phyloP scores from a whole-genome alignment of 2,329 filamentous ascomycete genomes.

The Monilinia aucupariae region DNA sequence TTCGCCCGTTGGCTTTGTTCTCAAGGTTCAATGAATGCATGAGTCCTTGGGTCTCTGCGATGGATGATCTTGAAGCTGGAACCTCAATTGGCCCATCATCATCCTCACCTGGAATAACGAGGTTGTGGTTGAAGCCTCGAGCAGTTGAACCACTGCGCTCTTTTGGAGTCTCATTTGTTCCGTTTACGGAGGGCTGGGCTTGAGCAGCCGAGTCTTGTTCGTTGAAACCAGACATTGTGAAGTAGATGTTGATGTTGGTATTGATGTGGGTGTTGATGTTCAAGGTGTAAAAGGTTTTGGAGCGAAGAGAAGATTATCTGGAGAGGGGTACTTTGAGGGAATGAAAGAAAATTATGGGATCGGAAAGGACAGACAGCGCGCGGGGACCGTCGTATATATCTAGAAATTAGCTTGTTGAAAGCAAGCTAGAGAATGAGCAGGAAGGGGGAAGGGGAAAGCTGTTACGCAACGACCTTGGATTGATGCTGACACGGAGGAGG shows the following conservation, averaged over 20 bases:
- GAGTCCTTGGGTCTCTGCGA: conserved; percentile 61
- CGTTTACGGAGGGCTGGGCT: conserved; percentile 22
- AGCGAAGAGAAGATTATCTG: background rate
- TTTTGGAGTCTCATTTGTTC: conserved; percentile 22
- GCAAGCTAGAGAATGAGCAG: conserved; percentile 29
- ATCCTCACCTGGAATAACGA: conserved; percentile 12
- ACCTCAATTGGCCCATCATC: conserved; percentile 53
- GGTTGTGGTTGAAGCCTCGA: conserved; percentile 14
- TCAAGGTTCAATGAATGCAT: conserved; percentile 70
- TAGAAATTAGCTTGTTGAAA: conserved; percentile 23
- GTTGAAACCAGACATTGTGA: conserved; percentile 55
- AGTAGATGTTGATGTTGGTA: background rate
- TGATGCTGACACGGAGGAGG: conserved; percentile 6
- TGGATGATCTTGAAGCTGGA: conserved; percentile 60
- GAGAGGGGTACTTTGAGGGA: no score
- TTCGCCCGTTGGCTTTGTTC: conserved; percentile 49
- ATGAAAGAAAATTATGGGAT: conserved; percentile 5
- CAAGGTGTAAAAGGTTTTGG: background rate
- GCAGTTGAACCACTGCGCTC: conserved; percentile 24
- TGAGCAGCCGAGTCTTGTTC: conserved; percentile 49
- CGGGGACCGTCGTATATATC: conserved; percentile 29
- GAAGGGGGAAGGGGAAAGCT: no score
- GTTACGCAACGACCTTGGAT: conserved; percentile 11
- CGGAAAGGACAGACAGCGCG: background rate
- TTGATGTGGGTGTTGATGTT: no score